Percentiles rank a stretch among this genome's conserved stretches.
These are phyloP conservation scores for Setomelanomma holmii DNA, from an alignment of 2,329 filamentous ascomycete species.

Conservation along the genomic window DNA sequence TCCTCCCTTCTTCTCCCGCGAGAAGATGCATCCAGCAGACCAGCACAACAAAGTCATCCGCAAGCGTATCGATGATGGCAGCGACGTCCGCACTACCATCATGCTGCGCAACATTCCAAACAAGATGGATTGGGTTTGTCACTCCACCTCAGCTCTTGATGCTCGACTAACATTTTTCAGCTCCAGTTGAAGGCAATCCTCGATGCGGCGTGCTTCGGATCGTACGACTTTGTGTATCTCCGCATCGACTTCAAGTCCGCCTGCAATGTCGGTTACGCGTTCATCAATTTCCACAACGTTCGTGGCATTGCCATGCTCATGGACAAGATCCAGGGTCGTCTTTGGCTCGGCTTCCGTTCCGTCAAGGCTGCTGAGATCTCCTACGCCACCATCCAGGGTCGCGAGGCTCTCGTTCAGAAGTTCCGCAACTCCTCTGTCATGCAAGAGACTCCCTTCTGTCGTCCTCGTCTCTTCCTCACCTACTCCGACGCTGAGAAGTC, in stretches of 20 bases:
- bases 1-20: conserved; percentile 1
- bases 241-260: conserved; percentile 69
- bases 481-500: conserved; percentile 54
- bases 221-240: conserved; percentile 94
- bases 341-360: conserved; percentile 80
- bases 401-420: conserved; percentile 88
- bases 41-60: conserved; percentile 50
- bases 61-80: conserved; percentile 50
- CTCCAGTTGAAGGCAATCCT: conserved; percentile 73
- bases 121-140: conserved; percentile 71
- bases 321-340: conserved; percentile 37
- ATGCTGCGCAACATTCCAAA: conserved; percentile 97
- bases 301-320: conserved; percentile 40
- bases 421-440: conserved; percentile 98
- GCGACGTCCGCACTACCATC: conserved; percentile 65
- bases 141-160: not conserved
- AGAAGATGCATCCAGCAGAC: conserved; percentile 31
- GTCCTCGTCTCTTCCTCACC: conserved; percentile 73
- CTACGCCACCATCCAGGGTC: conserved; percentile 96
- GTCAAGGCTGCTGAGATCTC: conserved; percentile 89
- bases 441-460: conserved; percentile 80
- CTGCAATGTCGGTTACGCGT: conserved; percentile 88
- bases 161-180: conserved; percentile 24
- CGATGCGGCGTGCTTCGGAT: conserved; percentile 78
- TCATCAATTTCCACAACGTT: conserved; percentile 90